phyloP scores from a whole-genome alignment of 164 flowering plant species.

The Tinospora cordifolia region DNA sequence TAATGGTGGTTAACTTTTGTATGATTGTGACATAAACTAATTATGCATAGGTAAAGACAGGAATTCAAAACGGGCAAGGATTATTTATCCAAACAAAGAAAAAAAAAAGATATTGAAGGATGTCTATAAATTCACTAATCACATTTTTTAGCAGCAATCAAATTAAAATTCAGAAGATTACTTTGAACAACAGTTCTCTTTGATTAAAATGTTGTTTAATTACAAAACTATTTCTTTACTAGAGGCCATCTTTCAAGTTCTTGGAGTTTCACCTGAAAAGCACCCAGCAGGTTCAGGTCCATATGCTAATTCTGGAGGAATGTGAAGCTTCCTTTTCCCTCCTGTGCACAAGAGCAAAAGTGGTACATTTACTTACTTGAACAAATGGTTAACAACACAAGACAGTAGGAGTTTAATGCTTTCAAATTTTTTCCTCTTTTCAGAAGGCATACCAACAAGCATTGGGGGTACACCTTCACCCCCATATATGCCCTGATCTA shows the following conservation, averaged over 20 bases:
- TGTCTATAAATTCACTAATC: background rate
- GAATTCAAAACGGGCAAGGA: background rate
- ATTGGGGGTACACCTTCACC: conserved; percentile 92
- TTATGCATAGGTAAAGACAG: no score
- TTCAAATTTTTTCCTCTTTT: background rate
- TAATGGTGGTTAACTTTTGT: no score
- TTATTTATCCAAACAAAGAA: background rate
- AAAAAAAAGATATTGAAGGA: background rate
- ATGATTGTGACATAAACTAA: no score
- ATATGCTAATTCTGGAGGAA: conserved; percentile 83
- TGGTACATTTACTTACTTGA: background rate
- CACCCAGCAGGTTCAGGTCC: conserved; percentile 99
- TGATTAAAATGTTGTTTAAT: no score
- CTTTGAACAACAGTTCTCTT: no score
- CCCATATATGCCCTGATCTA: conserved; percentile 87
- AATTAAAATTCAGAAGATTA: no score
- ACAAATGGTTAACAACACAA: conserved; percentile 3
- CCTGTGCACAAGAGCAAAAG: conserved; percentile 32
- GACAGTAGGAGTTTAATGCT: background rate
- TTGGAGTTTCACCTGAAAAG: conserved; percentile 55
- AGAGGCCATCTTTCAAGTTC: background rate
- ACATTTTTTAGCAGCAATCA: background rate
- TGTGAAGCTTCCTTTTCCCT: conserved; percentile 77
- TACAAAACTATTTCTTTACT: no score
- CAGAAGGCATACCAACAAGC: conserved; percentile 53